These are phyloP conservation scores for Aschersonia sp. DNA, from an alignment of 2,329 filamentous ascomycete species.

Conservation along the genomic window DNA sequence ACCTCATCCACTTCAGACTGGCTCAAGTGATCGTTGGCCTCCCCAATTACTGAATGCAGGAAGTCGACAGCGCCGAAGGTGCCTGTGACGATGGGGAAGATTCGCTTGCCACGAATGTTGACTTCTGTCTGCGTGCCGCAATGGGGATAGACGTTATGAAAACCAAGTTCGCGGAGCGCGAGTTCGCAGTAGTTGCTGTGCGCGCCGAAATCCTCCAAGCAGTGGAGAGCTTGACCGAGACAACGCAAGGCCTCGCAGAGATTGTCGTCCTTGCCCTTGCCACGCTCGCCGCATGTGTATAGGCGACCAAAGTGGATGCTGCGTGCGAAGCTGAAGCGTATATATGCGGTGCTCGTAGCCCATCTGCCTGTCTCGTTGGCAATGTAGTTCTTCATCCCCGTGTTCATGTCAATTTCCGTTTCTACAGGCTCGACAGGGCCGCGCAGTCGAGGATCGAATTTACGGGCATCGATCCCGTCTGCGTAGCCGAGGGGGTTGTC, in stretches of 20 bases:
- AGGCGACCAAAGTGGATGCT: conserved; percentile 66
- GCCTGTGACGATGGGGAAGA: conserved; percentile 62
- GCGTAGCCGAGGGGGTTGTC: conserved; percentile 77
- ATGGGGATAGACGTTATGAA: conserved; percentile 69
- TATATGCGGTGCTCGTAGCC: conserved; percentile 80
- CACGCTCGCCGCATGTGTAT: conserved; percentile 51
- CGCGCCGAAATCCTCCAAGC: conserved; percentile 65
- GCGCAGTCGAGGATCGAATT: conserved; percentile 68
- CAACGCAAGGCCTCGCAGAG: conserved; percentile 69
- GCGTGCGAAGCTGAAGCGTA: conserved; percentile 60
- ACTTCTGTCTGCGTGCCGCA: conserved; percentile 55
- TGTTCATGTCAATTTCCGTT: conserved; percentile 57
- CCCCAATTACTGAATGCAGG: conserved; percentile 62
- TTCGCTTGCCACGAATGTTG: conserved; percentile 44
- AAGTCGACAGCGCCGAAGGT: conserved; percentile 73
- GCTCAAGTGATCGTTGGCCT: conserved; percentile 72
- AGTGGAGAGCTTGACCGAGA: conserved; percentile 63
- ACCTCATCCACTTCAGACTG: conserved; percentile 77
- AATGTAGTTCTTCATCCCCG: conserved; percentile 99
- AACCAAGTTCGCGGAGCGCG: conserved; percentile 60
- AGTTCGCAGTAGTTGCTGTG: conserved; percentile 79
- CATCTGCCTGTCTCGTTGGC: conserved; percentile 77
- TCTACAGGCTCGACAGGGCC: conserved; percentile 61
- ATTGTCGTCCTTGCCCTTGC: conserved; percentile 55
- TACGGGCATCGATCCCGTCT: conserved; percentile 71